A percentile compares a stretch with the other conserved stretches of the same genome.
Conservation (phyloP, 805 yeast species). For the Hanseniaspora jakobsenii region DNA sequence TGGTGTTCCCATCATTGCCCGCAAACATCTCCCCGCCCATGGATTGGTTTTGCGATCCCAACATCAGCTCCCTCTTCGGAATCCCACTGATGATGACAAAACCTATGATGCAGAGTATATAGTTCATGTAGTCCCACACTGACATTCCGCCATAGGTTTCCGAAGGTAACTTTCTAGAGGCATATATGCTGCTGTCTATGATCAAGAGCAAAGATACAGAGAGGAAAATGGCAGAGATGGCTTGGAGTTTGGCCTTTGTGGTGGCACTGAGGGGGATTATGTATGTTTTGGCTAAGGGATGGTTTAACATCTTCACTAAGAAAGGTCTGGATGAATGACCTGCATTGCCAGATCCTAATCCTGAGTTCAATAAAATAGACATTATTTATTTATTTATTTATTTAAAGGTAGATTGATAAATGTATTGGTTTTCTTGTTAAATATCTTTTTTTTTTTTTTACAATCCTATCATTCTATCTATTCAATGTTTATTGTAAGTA, state of each 20-base stretch:
- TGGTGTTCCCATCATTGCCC: constrained; percentile 40
- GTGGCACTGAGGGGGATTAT: constrained; percentile 9
- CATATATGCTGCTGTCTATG: constrained; percentile 13
- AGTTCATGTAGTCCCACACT: constrained; percentile 15
- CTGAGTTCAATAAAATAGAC: constrained; percentile 9
- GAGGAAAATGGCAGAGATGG: constrained; percentile 11
- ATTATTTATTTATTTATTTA: neutral
- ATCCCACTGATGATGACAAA: constrained; percentile 13
- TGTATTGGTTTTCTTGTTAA: too few species aligned
- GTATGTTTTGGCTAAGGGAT: constrained; percentile 12
- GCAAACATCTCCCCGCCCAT: too few species aligned
- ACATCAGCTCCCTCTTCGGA: constrained; percentile 8
- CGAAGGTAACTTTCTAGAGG: constrained; percentile 8
- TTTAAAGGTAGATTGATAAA: too few species aligned
- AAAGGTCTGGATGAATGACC: constrained; percentile 18
- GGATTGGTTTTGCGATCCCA: neutral
- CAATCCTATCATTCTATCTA: too few species aligned
- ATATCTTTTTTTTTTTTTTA: neutral
- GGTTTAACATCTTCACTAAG: constrained; percentile 9
- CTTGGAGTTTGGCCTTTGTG: constrained; percentile 9
- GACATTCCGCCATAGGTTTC: constrained; percentile 11
- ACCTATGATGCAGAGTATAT: constrained; percentile 11
- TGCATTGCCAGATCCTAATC: constrained; percentile 26
- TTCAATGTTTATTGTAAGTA: too few species aligned
- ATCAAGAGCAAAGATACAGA: constrained; percentile 10